Conservation (phyloP, 2,329 filamentous ascomycete species). For the Keithomyces neogunnii region DNA sequence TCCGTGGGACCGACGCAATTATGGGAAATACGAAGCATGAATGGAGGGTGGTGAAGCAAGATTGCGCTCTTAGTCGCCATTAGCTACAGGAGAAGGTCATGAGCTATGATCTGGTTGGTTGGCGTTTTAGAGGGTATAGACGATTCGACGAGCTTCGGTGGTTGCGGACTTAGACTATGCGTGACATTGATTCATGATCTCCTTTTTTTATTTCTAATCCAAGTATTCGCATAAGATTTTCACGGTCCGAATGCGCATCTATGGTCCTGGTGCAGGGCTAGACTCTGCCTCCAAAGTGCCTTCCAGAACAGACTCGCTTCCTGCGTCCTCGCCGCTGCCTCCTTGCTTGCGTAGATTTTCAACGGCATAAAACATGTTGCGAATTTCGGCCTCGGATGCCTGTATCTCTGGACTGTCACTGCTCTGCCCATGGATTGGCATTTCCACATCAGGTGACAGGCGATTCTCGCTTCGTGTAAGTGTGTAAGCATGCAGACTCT, state of each 20-base stretch:
- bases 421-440: conserved; percentile 11
- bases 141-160: conserved; percentile 26
- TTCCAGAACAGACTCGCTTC: not conserved
- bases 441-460: conserved; percentile 19
- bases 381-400: conserved; percentile 28
- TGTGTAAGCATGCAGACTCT: conserved; percentile 21
- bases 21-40: conserved; percentile 8
- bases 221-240: not conserved
- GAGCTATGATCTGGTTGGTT: conserved; percentile 24
- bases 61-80: conserved; percentile 7
- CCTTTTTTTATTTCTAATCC: not conserved
- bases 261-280: not conserved
- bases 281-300: not conserved
- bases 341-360: conserved; percentile 40
- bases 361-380: conserved; percentile 34
- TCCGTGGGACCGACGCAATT: conserved; percentile 1
- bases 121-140: conserved; percentile 31
- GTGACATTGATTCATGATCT: conserved; percentile 5
- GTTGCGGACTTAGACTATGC: conserved; percentile 15
- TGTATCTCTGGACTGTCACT: conserved; percentile 26
- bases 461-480: conserved; percentile 23
- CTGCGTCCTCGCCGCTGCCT: conserved; percentile 13
- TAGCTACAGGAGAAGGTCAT: conserved; percentile 9
- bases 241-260: not conserved
- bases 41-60: conserved; percentile 4